Evolutionary conservation across 305 asterid genomes (phyloP).

Genomic region (Fraxinus greggii): DNA sequence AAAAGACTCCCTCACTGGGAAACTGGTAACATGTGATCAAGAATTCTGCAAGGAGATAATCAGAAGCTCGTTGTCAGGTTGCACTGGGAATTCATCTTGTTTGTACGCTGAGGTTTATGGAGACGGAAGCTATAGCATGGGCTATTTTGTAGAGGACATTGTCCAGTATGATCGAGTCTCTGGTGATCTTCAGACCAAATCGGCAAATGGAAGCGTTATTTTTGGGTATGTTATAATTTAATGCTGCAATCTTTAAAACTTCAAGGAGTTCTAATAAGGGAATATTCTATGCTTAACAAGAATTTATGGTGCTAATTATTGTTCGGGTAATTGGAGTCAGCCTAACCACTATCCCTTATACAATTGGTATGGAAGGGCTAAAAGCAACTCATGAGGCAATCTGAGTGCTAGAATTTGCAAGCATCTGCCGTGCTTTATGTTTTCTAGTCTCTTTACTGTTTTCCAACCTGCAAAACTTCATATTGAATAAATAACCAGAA

Average conservation of each 20-base stretch:
- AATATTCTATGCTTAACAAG: slow-evolving; percentile 1
- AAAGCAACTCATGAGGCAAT: slow-evolving; percentile 2
- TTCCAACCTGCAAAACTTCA: neutral
- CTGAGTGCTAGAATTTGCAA: slow-evolving; percentile 18
- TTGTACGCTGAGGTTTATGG: slow-evolving; percentile 84
- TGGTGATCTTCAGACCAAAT: slow-evolving; percentile 86
- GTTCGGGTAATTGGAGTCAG: neutral
- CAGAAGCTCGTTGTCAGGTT: slow-evolving; percentile 50
- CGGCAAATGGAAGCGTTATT: slow-evolving; percentile 90
- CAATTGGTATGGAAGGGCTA: neutral
- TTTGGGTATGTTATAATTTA: slow-evolving; percentile 68
- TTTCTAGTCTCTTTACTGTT: neutral
- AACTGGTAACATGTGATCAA: slow-evolving; percentile 56
- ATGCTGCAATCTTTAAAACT: slow-evolving; percentile 15
- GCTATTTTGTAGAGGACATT: slow-evolving; percentile 88
- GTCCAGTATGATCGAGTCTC: slow-evolving; percentile 90
- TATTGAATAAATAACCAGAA: neutral
- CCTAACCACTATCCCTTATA: neutral
- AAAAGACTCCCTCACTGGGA: slow-evolving; percentile 70
- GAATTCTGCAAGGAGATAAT: slow-evolving; percentile 71
- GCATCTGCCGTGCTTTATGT: slow-evolving; percentile 17
- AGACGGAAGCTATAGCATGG: slow-evolving; percentile 91
- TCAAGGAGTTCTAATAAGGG: slow-evolving; percentile 10
- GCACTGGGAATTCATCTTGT: slow-evolving; percentile 72
- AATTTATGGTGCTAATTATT: neutral